These are phyloP conservation scores for Smallanthus sonchifolius DNA, from an alignment of 129 eudicot species.

Conservation along the genomic window DNA sequence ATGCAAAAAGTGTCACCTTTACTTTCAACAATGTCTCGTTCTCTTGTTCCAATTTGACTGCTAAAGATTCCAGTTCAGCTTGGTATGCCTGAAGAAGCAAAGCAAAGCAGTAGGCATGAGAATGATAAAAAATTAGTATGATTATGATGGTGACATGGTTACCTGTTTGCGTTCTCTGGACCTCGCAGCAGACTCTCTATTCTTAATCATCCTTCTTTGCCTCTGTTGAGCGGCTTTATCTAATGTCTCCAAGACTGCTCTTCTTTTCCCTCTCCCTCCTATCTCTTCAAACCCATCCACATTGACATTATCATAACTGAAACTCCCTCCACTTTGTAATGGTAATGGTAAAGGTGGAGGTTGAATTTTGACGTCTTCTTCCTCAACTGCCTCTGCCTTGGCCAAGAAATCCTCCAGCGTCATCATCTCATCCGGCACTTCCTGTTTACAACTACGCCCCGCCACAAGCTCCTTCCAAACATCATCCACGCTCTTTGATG, in stretches of 20 bases:
- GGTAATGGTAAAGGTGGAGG: slow-evolving; percentile 9
- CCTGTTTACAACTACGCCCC: slow-evolving; percentile 51
- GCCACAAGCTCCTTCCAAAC: slow-evolving; percentile 81
- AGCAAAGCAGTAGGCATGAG: no score
- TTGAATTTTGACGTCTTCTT: slow-evolving; percentile 51
- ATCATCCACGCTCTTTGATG: slow-evolving; percentile 62
- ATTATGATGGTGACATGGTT: no score
- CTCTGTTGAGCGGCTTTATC: slow-evolving; percentile 88
- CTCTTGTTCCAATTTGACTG: slow-evolving; percentile 75
- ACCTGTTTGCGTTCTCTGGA: slow-evolving; percentile 95
- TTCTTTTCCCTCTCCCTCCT: slow-evolving; percentile 61
- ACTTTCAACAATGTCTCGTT: slow-evolving; percentile 59
- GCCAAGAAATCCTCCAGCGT: slow-evolving; percentile 81
- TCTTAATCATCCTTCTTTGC: slow-evolving; percentile 97
- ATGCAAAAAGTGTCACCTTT: slow-evolving; percentile 38
- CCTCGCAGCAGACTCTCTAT: slow-evolving; percentile 91
- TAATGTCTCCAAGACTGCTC: slow-evolving; percentile 53
- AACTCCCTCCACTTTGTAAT: slow-evolving; percentile 48
- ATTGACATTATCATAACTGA: slow-evolving; percentile 26
- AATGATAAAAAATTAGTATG: neutral
- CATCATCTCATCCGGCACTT: slow-evolving; percentile 67
- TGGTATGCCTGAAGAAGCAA: slow-evolving; percentile 70
- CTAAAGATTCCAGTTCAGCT: slow-evolving; percentile 76
- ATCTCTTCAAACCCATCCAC: slow-evolving; percentile 32
- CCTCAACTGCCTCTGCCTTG: slow-evolving; percentile 58